A percentile compares a stretch with the other conserved stretches of the same genome.
Evolutionary conservation across 257 asterid genomes (phyloP).

Genomic region (Parsonsia alboflavescens): DNA sequence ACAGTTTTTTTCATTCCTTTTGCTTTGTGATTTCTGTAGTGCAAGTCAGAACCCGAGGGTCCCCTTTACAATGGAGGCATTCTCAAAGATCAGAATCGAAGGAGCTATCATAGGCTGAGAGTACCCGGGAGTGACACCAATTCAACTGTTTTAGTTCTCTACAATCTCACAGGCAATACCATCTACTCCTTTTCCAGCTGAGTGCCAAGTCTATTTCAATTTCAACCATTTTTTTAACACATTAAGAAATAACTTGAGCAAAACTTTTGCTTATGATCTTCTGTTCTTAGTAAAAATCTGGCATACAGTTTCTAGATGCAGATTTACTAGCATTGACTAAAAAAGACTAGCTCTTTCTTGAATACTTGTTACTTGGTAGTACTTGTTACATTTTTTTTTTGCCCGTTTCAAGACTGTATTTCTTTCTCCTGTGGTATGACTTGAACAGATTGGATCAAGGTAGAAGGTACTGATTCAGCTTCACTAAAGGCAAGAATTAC

Average conservation of each 20-base stretch:
- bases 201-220: conserved; percentile 16
- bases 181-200: conserved; percentile 55
- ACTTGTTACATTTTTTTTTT: too few relatives aligned
- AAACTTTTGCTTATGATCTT: too few relatives aligned
- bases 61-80: conserved; percentile 64
- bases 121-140: background rate
- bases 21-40: conserved; percentile 23
- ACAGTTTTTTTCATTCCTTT: background rate
- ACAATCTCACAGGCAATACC: conserved; percentile 42
- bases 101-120: background rate
- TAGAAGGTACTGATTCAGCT: conserved; percentile 34
- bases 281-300: too few relatives aligned
- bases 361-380: too few relatives aligned
- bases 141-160: conserved; percentile 27
- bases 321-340: too few relatives aligned
- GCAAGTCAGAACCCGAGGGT: conserved; percentile 43
- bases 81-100: conserved; percentile 22
- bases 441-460: conserved; percentile 61
- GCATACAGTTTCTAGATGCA: too few relatives aligned
- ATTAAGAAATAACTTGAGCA: too few relatives aligned
- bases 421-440: too few relatives aligned
- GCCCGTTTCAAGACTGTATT: too few relatives aligned
- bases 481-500: conserved; percentile 31
- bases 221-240: background rate
- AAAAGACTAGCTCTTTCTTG: too few relatives aligned